phyloP scores from a whole-genome alignment of 148 eudicot species.

The Heliosperma pusillum region DNA sequence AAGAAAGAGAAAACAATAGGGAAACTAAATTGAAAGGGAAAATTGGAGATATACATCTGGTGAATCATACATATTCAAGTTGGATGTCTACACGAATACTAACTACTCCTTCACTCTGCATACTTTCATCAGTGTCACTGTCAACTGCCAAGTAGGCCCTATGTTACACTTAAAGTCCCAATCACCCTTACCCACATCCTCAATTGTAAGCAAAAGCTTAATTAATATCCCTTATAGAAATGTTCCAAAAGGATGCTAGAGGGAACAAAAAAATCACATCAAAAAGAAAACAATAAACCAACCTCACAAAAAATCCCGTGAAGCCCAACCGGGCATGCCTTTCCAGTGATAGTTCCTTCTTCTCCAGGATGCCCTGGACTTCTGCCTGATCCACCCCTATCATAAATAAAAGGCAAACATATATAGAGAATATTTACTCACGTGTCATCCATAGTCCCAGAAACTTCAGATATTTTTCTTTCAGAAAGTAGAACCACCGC shows the following conservation, averaged over 20 bases:
- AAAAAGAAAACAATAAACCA: slow-evolving; percentile 17
- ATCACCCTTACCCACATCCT: no score
- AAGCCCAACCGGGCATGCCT: slow-evolving; percentile 84
- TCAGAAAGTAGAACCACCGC: background rate
- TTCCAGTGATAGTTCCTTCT: slow-evolving; percentile 89
- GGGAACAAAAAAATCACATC: background rate
- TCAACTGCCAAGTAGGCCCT: background rate
- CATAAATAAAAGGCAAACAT: slow-evolving; percentile 15
- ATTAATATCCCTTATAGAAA: background rate
- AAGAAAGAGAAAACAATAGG: background rate
- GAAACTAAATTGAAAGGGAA: background rate
- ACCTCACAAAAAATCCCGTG: slow-evolving; percentile 93
- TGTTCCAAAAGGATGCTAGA: background rate
- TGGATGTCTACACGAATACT: background rate
- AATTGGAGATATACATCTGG: background rate
- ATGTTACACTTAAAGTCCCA: background rate
- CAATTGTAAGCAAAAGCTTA: background rate
- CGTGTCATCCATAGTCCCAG: background rate
- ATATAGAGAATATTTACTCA: background rate
- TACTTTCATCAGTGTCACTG: background rate
- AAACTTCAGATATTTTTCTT: background rate
- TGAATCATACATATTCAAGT: background rate
- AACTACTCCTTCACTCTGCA: background rate
- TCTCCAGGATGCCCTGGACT: slow-evolving; percentile 71
- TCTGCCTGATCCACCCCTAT: slow-evolving; percentile 82